phyloP scores from a whole-genome alignment of 495 filamentous ascomycete species.

The Penicillium mononematosum region DNA sequence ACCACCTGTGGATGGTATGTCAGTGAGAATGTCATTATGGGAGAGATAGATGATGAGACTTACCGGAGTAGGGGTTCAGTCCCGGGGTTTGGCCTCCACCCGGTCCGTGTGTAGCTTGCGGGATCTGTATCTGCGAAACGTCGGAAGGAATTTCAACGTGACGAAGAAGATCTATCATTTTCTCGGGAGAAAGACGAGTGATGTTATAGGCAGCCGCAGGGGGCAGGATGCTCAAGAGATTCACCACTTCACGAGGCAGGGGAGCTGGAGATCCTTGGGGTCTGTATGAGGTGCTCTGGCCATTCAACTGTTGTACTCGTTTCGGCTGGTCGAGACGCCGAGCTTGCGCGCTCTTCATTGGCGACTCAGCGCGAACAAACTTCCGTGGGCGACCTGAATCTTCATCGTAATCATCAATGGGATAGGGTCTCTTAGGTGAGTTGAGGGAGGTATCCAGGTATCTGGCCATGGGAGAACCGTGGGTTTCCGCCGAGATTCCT shows the following conservation, averaged over 20 bases:
- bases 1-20: constrained; percentile 22
- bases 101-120: constrained; percentile 35
- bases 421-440: constrained; percentile 75
- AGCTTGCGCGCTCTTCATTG: constrained; percentile 80
- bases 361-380: constrained; percentile 75
- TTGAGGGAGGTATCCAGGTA: constrained; percentile 51
- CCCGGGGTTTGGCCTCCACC: constrained; percentile 27
- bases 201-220: constrained; percentile 67
- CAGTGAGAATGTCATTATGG: background rate
- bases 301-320: constrained; percentile 44
- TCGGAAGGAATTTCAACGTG: constrained; percentile 62
- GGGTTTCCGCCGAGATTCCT: constrained; percentile 35
- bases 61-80: constrained; percentile 38
- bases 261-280: constrained; percentile 47
- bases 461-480: constrained; percentile 55
- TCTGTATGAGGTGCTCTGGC: constrained; percentile 39
- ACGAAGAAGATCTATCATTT: constrained; percentile 71
- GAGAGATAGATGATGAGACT: constrained; percentile 7
- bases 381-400: constrained; percentile 75
- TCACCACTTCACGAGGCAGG: constrained; percentile 76
- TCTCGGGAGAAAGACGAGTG: constrained; percentile 64
- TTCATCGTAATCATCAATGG: constrained; percentile 66
- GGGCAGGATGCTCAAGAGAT: constrained; percentile 81
- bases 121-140: constrained; percentile 45
- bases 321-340: constrained; percentile 78